Conservation (phyloP, 306 rosid genomes). For the Amphicarpaea edgeworthii region DNA sequence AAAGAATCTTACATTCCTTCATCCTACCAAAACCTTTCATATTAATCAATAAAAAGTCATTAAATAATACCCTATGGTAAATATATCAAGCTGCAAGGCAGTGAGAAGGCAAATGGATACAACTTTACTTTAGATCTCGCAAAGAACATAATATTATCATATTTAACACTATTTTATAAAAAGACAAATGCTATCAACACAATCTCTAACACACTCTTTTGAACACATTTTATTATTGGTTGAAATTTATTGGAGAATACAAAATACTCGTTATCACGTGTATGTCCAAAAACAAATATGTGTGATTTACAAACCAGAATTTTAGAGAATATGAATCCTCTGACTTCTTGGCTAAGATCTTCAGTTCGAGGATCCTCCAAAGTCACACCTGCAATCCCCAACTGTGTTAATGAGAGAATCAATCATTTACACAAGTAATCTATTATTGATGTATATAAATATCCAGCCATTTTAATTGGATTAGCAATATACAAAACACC, state of each 20-base stretch:
- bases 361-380: constrained; percentile 95
- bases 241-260: too few species aligned
- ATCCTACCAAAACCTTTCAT: too few species aligned
- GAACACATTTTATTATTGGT: neutral
- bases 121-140: too few species aligned
- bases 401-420: constrained; percentile 23
- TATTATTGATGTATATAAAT: neutral
- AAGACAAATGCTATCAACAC: too few species aligned
- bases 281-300: constrained; percentile 30
- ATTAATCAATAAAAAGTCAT: too few species aligned
- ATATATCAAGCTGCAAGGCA: too few species aligned
- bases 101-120: too few species aligned
- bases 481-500: constrained; percentile 2
- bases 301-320: constrained; percentile 76
- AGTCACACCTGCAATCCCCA: constrained; percentile 75
- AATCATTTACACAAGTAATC: constrained; percentile 13
- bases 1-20: too few species aligned
- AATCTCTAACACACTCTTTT: neutral
- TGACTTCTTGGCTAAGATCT: constrained; percentile 98
- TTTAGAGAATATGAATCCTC: constrained; percentile 96
- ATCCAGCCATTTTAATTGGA: constrained; percentile 19
- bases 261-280: neutral
- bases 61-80: too few species aligned
- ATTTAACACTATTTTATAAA: too few species aligned
- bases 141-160: too few species aligned